phyloP scores from a whole-genome alignment of 495 filamentous ascomycete species.

The Acidiella bohemica region DNA sequence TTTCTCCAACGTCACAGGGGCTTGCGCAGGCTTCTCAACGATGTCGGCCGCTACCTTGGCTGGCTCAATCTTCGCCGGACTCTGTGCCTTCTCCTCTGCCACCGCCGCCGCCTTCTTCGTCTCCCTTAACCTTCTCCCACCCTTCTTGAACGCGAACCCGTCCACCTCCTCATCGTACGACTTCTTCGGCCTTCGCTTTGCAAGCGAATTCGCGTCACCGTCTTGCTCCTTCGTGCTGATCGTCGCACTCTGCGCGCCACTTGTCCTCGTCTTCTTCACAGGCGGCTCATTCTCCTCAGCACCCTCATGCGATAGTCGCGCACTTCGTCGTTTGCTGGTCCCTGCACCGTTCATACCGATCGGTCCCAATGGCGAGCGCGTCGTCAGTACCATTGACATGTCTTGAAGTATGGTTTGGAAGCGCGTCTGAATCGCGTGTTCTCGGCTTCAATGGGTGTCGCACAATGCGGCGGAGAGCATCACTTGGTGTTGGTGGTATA shows the following conservation, averaged over 20 bases:
- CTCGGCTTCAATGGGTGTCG: no score
- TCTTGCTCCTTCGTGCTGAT: conserved; percentile 16
- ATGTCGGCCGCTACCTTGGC: conserved; percentile 15
- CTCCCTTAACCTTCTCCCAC: conserved; percentile 31
- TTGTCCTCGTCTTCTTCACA: conserved; percentile 11
- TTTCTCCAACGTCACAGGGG: conserved; percentile 23
- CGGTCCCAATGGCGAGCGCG: conserved; percentile 26
- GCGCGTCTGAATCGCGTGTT: no score
- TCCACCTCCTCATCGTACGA: conserved; percentile 52
- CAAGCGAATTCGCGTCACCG: conserved; percentile 9
- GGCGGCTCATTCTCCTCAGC: conserved; percentile 14
- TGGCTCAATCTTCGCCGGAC: not conserved
- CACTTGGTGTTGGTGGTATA: no score
- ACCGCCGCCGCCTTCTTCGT: conserved; percentile 7
- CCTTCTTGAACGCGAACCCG: conserved; percentile 47
- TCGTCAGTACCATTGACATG: conserved; percentile 27
- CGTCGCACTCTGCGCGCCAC: conserved; percentile 9
- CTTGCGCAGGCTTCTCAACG: conserved; percentile 24
- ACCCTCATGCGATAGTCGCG: conserved; percentile 25
- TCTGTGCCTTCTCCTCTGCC: not conserved
- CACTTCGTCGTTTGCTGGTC: conserved; percentile 23
- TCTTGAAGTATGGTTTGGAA: no score
- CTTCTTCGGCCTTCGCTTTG: conserved; percentile 4
- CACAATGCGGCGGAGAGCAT: no score
- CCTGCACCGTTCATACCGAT: conserved; percentile 26